Evolutionary conservation across 352 stramenopile genomes (phyloP).

Genomic region (Phytophthora chlamydospora): DNA sequence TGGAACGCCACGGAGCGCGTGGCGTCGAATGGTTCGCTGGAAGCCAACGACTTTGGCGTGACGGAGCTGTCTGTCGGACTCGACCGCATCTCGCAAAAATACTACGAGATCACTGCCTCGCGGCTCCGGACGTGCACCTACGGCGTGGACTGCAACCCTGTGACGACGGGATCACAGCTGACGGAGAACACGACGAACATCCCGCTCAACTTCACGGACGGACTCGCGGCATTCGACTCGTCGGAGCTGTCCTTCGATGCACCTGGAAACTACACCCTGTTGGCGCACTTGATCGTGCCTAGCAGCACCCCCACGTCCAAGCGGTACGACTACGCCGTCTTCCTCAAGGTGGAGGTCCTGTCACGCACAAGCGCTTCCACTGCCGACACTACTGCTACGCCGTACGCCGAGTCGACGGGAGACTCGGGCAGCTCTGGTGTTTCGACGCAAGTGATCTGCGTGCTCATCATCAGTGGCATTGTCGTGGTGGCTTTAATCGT

Average conservation of each 20-base stretch:
- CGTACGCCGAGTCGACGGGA: constrained; percentile 38
- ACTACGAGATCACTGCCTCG: constrained; percentile 63
- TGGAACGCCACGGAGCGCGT: constrained; percentile 71
- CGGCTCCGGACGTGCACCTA: constrained; percentile 54
- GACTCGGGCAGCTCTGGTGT: constrained; percentile 39
- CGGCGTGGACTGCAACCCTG: constrained; percentile 59
- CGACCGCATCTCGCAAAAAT: constrained; percentile 59
- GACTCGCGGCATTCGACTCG: constrained; percentile 54
- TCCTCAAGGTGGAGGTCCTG: constrained; percentile 47
- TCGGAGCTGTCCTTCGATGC: constrained; percentile 59
- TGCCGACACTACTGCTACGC: constrained; percentile 39
- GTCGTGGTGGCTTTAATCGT: constrained; percentile 64
- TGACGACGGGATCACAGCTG: constrained; percentile 48
- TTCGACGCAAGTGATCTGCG: constrained; percentile 65
- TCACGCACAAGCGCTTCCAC: constrained; percentile 30
- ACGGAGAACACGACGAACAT: constrained; percentile 57
- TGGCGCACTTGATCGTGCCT: constrained; percentile 71
- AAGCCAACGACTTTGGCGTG: constrained; percentile 56
- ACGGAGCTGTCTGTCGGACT: constrained; percentile 46
- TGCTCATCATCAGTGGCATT: constrained; percentile 77
- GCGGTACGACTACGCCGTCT: constrained; percentile 76
- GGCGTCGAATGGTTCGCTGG: constrained; percentile 35
- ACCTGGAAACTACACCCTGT: constrained; percentile 54
- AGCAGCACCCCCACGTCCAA: constrained; percentile 43
- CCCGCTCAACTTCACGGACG: constrained; percentile 60